phyloP scores from a whole-genome alignment of 2,329 filamentous ascomycete genomes.

The Clonostachys solani region DNA sequence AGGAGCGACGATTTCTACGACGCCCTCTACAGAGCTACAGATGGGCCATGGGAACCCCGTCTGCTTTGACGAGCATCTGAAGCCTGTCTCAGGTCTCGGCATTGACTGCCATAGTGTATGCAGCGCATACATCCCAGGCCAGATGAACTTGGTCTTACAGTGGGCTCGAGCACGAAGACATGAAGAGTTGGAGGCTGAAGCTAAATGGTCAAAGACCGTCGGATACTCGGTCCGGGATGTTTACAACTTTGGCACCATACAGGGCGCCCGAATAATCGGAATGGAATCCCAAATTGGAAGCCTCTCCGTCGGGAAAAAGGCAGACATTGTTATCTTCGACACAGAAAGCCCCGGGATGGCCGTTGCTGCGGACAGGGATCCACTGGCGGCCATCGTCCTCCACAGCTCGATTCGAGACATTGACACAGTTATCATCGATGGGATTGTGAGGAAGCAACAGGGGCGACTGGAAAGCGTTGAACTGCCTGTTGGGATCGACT shows the following conservation, averaged over 20 bases:
- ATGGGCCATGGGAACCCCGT: constrained; percentile 29
- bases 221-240: constrained; percentile 26
- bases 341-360: constrained; percentile 11
- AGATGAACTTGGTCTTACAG: neutral
- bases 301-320: constrained; percentile 37
- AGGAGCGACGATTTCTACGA: constrained; percentile 31
- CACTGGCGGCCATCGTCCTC: constrained; percentile 47
- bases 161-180: neutral
- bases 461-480: constrained; percentile 17
- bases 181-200: no score
- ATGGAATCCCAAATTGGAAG: constrained; percentile 35
- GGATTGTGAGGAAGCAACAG: constrained; percentile 38
- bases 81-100: constrained; percentile 7
- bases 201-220: no score
- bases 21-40: constrained; percentile 45
- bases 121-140: neutral
- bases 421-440: constrained; percentile 41
- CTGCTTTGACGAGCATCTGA: constrained; percentile 9
- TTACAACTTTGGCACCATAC: constrained; percentile 45
- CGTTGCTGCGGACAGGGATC: constrained; percentile 24
- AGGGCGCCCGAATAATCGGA: constrained; percentile 34
- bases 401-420: constrained; percentile 46
- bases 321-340: constrained; percentile 45
- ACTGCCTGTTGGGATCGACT: no score
- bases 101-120: constrained; percentile 9